Conservation (phyloP, 805 yeast species). For the Lipomyces mesembrius region DNA sequence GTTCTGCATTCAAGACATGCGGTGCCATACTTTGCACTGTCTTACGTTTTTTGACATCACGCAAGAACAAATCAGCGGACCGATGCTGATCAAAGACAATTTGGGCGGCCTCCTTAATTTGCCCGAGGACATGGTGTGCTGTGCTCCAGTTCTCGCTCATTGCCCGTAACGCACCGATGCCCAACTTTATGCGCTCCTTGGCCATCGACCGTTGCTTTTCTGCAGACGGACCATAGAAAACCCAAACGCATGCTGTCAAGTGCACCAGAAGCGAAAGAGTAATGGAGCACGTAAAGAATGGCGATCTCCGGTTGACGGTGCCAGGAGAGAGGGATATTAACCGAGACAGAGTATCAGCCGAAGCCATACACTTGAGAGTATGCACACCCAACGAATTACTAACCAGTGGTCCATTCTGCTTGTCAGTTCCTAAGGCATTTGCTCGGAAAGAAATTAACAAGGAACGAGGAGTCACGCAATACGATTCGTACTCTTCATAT, state of each 20-base stretch:
- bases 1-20: background rate
- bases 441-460: conserved; percentile 24
- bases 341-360: conserved; percentile 21
- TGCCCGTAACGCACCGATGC: conserved; percentile 17
- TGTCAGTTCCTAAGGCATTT: background rate
- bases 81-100: conserved; percentile 20
- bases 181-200: conserved; percentile 22
- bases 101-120: conserved; percentile 21
- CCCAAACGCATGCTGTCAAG: conserved; percentile 30
- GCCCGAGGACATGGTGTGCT: conserved; percentile 14
- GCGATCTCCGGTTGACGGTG: conserved; percentile 20
- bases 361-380: conserved; percentile 18
- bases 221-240: background rate
- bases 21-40: background rate
- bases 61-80: conserved; percentile 6
- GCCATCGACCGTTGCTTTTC: conserved; percentile 6
- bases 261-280: conserved; percentile 20
- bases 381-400: background rate
- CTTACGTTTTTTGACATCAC: background rate
- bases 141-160: conserved; percentile 24
- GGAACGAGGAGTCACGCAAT: conserved; percentile 21
- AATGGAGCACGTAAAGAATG: conserved; percentile 27
- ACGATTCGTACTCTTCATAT: conserved; percentile 14
- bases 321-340: conserved; percentile 18
- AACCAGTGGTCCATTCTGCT: background rate